Evolutionary conservation across 306 rosid species (phyloP).

Genomic region (Vigna nakashimae): DNA sequence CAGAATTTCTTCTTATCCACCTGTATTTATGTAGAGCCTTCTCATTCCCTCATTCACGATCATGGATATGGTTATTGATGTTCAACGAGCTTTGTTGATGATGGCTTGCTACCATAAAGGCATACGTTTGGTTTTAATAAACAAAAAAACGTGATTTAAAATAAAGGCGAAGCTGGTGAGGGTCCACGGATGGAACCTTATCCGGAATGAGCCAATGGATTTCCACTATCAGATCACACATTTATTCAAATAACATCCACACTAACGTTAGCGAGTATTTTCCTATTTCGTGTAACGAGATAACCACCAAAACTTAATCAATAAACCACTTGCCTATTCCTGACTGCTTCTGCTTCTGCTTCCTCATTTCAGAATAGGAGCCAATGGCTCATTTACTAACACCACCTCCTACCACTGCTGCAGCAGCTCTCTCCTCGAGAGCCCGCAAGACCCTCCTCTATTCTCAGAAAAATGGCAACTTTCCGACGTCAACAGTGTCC

Average conservation of each 20-base stretch:
- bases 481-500: slow-evolving; percentile 34
- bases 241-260: slow-evolving; percentile 51
- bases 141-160: background rate
- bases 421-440: slow-evolving; percentile 48
- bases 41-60: background rate
- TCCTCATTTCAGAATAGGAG: slow-evolving; percentile 18
- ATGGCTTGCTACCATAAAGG: slow-evolving; percentile 11
- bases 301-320: slow-evolving; percentile 25
- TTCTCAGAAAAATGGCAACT: slow-evolving; percentile 24
- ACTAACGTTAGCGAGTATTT: background rate
- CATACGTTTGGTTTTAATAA: slow-evolving; percentile 1
- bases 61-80: background rate
- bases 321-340: too few species aligned
- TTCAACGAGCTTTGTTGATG: background rate
- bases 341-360: background rate
- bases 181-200: slow-evolving; percentile 81
- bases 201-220: slow-evolving; percentile 69
- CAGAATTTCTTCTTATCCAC: background rate
- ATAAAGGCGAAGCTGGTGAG: slow-evolving; percentile 45
- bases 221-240: slow-evolving; percentile 24
- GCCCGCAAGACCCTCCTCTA: slow-evolving; percentile 21
- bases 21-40: background rate
- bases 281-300: background rate
- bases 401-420: slow-evolving; percentile 52
- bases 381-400: slow-evolving; percentile 64